Evolutionary conservation across 768 basidiomycete species (phyloP).

Genomic region (Glaciozyma antarctica): DNA sequence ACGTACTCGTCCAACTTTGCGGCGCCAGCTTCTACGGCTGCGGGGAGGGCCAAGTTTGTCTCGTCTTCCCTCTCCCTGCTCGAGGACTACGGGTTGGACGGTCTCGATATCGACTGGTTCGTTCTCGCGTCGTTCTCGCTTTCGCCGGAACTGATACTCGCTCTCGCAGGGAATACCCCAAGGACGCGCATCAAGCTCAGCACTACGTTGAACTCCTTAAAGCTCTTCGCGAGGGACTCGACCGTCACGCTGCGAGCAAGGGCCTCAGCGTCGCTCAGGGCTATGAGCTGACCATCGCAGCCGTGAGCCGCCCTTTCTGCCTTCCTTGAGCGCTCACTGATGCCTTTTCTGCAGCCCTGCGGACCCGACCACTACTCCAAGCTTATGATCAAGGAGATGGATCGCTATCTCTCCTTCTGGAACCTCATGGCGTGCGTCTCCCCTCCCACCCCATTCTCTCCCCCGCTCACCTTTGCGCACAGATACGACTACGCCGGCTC

Average conservation of each 20-base stretch:
- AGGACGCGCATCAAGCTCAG: constrained; percentile 60
- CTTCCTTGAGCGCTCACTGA: background rate
- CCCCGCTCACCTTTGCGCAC: constrained; percentile 9
- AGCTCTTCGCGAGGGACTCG: constrained; percentile 64
- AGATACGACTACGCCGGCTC: constrained; percentile 45
- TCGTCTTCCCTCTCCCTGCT: constrained; percentile 63
- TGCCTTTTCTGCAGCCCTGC: constrained; percentile 57
- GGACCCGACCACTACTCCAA: constrained; percentile 77
- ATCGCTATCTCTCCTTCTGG: constrained; percentile 83
- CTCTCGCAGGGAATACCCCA: constrained; percentile 61
- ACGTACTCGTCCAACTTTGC: constrained; percentile 82
- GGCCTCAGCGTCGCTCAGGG: constrained; percentile 35
- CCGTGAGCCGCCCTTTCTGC: constrained; percentile 11
- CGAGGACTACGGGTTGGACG: constrained; percentile 85
- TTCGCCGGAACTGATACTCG: background rate
- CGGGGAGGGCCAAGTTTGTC: constrained; percentile 66
- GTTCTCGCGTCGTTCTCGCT: background rate
- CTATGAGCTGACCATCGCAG: constrained; percentile 33
- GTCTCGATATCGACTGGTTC: constrained; percentile 73
- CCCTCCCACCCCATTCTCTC: background rate
- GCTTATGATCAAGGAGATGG: constrained; percentile 72
- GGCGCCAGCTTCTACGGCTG: constrained; percentile 59
- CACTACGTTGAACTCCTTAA: constrained; percentile 75
- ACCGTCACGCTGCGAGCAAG: constrained; percentile 62
- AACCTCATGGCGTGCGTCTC: constrained; percentile 66